Conservation (phyloP, 1,284 basidiomycete species). For the Ganoderma multipileum region DNA sequence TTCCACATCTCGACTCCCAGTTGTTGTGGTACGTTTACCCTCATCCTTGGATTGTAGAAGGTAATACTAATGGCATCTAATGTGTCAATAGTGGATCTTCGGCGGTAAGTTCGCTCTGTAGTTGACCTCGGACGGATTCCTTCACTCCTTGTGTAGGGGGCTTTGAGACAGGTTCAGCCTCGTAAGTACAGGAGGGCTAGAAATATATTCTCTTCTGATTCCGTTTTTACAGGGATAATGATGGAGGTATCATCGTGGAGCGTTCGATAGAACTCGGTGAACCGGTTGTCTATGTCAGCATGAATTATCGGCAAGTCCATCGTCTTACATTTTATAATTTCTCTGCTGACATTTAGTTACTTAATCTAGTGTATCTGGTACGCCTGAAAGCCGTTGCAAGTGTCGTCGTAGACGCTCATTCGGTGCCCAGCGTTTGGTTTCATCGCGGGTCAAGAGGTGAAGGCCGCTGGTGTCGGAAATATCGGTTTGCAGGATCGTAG, state of each 20-base stretch:
- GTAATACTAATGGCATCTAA: not conserved
- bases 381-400: not conserved
- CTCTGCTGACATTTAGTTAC: not conserved
- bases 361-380: constrained; percentile 2
- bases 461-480: constrained; percentile 57
- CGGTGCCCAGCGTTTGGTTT: constrained; percentile 50
- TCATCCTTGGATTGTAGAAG: not conserved
- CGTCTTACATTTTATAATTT: not conserved
- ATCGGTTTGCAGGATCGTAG: constrained; percentile 60
- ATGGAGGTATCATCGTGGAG: constrained; percentile 40
- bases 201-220: not conserved
- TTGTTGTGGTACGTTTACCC: constrained; percentile 9
- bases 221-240: constrained; percentile 18
- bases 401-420: too few species aligned
- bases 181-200: not conserved
- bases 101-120: constrained; percentile 47
- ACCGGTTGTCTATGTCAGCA: constrained; percentile 30
- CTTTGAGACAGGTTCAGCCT: constrained; percentile 34
- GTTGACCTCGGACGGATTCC: not conserved
- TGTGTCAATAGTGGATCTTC: constrained; percentile 54
- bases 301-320: constrained; percentile 24
- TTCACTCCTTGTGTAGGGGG: constrained; percentile 30
- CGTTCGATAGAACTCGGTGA: constrained; percentile 45
- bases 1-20: constrained; percentile 17
- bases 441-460: constrained; percentile 54